A percentile compares a stretch with the other conserved stretches of the same genome.
Evolutionary conservation across 2,329 filamentous ascomycete species (phyloP).

Genomic region (Nigrospora sphaerica): DNA sequence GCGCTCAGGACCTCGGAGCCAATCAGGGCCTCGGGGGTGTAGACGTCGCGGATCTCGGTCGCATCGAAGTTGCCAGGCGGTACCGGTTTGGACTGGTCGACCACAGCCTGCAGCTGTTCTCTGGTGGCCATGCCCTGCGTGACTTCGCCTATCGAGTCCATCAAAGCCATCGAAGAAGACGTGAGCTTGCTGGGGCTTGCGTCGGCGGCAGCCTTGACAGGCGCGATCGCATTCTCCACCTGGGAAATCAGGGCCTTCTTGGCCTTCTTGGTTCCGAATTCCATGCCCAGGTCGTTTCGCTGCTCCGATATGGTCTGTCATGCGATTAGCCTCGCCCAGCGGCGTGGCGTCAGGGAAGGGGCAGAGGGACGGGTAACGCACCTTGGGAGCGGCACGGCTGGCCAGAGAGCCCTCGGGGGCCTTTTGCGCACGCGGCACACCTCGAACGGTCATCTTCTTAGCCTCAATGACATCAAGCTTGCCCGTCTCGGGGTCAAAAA

Average conservation of each 20-base stretch:
- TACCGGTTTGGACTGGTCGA: constrained; percentile 65
- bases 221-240: constrained; percentile 61
- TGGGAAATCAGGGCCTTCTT: constrained; percentile 61
- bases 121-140: constrained; percentile 60
- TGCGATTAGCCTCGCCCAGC: not conserved
- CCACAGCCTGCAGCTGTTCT: constrained; percentile 56
- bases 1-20: constrained; percentile 59
- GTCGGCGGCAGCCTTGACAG: constrained; percentile 34
- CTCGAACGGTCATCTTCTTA: constrained; percentile 56
- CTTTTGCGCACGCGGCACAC: constrained; percentile 48
- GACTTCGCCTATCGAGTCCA: constrained; percentile 55
- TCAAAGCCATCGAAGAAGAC: constrained; percentile 49
- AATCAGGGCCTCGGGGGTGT: constrained; percentile 59
- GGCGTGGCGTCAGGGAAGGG: not conserved
- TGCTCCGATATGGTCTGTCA: constrained; percentile 50
- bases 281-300: constrained; percentile 63
- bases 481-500: constrained; percentile 55
- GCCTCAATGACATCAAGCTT: constrained; percentile 55
- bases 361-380: constrained; percentile 13
- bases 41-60: constrained; percentile 63
- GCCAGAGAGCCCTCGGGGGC: constrained; percentile 38
- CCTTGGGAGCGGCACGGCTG: constrained; percentile 27
- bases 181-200: constrained; percentile 39
- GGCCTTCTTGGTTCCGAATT: constrained; percentile 81
- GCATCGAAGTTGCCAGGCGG: constrained; percentile 64